Evolutionary conservation across 2,329 filamentous ascomycete species (phyloP), one percentile per base, ranked within the genome.

Genomic region (Colletotrichum aenigma): DNA sequence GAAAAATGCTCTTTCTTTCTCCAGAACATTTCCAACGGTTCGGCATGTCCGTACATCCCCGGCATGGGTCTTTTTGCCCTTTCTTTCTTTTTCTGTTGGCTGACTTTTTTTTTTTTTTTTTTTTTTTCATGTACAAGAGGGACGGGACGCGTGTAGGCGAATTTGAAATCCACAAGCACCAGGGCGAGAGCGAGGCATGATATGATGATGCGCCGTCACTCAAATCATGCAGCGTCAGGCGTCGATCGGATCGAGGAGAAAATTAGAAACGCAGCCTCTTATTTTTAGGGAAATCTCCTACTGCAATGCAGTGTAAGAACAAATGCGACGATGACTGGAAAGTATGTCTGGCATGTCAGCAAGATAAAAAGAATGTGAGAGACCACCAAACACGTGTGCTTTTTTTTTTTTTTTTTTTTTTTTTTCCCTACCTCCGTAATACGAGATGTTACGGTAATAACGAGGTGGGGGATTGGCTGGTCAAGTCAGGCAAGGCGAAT

Each of bases 381-480:
- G 38, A 56, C 52, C 21, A 56, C n/a, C 52, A 21, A 38, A 26
- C 58, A 15, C 16, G 58, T 36, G 58, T 36, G 16, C 28, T 13
- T 24, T 24, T 13, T 21, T 52, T 24, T 13, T 13, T 30, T 32
- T 12, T 26, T 26, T 26, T 26, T 55, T 26, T 55, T 26, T 26
- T 26, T 26, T 24, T 56, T 56, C 4, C 6, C 10, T 10, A n/a
- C 58, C 30, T 32, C 18, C 18, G 16, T 30, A 30, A 68, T 68
- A 68, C 66, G 66, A 68, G 66, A 68, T 68, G 66, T 60, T 34
- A 58, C 66, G 66, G 66, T 68, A 60, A 43, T 68, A 38, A 43
- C 15, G 52, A 68, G 32, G 66, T 68, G 52, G 66, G 52, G 66
- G 52, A 58, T 68, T 58, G 66, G 52, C n/a, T 26, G n/a, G 10